Base-by-base conservation (phyloP, 2,329 filamentous ascomycete species). In the Thelonectria discophora region DNA sequence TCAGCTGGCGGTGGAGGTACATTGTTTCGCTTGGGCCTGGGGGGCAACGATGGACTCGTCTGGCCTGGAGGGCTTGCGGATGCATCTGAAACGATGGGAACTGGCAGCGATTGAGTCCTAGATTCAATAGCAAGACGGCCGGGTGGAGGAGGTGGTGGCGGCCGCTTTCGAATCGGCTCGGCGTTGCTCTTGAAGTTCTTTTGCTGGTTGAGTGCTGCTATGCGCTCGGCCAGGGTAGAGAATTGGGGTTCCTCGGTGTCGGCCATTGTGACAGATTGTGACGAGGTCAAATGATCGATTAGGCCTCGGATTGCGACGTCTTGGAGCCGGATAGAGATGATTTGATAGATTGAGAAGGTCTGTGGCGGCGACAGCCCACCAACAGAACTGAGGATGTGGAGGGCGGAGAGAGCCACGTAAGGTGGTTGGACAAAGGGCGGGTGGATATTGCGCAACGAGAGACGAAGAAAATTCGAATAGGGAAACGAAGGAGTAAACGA, bases 171-270 rank as follows among this genome's bases (percentile, higher is more conserved):
- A 24, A 80, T 77, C 21, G 80, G 75, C 55, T 75, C 74, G 20
- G 78, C 32, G 10, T 75, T 63, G 55, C 77, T 78, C 77, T 77
- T 78, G 77, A 89, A 86, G 78, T 84, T 85, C 75, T 86, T 85
- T 74, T 88, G 83, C 70, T 79, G 77, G 67, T 89, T 89, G 65
- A 90, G 80, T 30, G 87, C 87, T 10, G 87, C 86, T 64, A 89
- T 89, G 54, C 87, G 82, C 74, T 88, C 86, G 5, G 85, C 82
- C 24, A 90, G 80, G 8, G 83, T 84, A 60, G 79, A 87, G 74
- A 87, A 88, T 63, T 84, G 84, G 40, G 86, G 86, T 71, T 89
- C 87, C 68, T 88, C 85, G 46, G 82, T 78, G 54, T 89, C 87
- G 8, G 85, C 81, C 87, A 89, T 89, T 60, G 52, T 65, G 49